Conservation (phyloP, 345 rosid species). For the Gossypium raimondii region DNA sequence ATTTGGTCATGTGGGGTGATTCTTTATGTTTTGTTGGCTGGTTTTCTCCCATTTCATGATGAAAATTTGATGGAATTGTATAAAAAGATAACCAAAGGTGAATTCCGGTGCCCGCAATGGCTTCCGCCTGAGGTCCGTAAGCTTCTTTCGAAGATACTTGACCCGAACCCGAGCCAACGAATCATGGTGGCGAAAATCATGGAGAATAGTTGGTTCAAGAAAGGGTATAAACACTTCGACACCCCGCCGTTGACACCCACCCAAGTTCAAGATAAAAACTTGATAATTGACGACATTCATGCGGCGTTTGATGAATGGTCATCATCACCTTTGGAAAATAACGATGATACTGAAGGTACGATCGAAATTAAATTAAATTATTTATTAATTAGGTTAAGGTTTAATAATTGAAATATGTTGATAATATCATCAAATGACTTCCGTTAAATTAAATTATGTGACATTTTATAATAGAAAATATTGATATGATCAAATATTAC, state of each 20-base stretch:
- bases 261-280: conserved; percentile 20
- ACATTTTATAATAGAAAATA: too few relatives aligned
- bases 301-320: conserved; percentile 32
- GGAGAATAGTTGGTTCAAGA: conserved; percentile 66
- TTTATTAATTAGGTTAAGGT: too few relatives aligned
- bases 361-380: background rate
- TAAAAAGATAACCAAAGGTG: conserved; percentile 55
- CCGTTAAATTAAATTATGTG: too few relatives aligned
- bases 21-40: conserved; percentile 67
- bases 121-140: conserved; percentile 61
- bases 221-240: conserved; percentile 51
- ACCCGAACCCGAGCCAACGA: conserved; percentile 61
- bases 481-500: too few relatives aligned
- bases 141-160: conserved; percentile 66
- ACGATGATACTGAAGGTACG: background rate
- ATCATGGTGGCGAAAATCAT: conserved; percentile 47
- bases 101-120: conserved; percentile 74
- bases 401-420: too few relatives aligned
- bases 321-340: background rate
- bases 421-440: too few relatives aligned
- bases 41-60: conserved; percentile 71
- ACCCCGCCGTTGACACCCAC: conserved; percentile 36
- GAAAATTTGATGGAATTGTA: conserved; percentile 67
- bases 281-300: conserved; percentile 36
- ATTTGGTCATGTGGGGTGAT: conserved; percentile 89